phyloP scores from a whole-genome alignment of 257 asterid genomes.

The Solanum appendiculatum region DNA sequence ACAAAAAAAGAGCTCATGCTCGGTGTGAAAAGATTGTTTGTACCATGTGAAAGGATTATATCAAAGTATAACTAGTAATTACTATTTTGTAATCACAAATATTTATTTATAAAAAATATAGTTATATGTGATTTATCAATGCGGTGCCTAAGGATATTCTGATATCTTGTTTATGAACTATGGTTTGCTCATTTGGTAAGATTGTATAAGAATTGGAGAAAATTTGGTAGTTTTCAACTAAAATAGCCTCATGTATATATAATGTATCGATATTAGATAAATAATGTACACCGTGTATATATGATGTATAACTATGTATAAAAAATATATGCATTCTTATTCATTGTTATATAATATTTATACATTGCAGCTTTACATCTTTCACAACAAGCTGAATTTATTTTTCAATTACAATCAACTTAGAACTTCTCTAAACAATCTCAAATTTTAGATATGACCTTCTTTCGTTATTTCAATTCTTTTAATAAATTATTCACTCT shows the following conservation, averaged over 20 bases:
- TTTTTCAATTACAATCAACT: too few relatives aligned
- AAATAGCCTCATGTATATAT: neutral
- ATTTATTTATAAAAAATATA: too few relatives aligned
- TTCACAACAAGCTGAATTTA: neutral
- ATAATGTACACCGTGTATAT: too few relatives aligned
- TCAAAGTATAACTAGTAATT: too few relatives aligned
- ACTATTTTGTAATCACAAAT: too few relatives aligned
- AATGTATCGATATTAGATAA: neutral
- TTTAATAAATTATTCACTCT: neutral
- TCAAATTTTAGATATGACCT: too few relatives aligned
- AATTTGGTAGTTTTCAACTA: neutral
- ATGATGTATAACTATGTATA: neutral
- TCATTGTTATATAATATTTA: neutral
- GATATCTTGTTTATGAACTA: neutral
- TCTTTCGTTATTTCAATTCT: neutral
- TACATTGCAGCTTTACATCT: neutral
- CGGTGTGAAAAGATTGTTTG: too few relatives aligned
- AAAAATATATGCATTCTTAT: neutral
- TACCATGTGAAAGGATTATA: too few relatives aligned
- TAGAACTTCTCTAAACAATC: neutral
- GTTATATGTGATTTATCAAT: neutral
- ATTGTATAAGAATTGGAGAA: neutral
- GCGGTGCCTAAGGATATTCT: too few relatives aligned
- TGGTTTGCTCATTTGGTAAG: neutral
- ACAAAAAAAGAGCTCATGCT: too few relatives aligned